phyloP scores from a whole-genome alignment of 768 basidiomycete species.

The Boletus rufocinnamomeus region DNA sequence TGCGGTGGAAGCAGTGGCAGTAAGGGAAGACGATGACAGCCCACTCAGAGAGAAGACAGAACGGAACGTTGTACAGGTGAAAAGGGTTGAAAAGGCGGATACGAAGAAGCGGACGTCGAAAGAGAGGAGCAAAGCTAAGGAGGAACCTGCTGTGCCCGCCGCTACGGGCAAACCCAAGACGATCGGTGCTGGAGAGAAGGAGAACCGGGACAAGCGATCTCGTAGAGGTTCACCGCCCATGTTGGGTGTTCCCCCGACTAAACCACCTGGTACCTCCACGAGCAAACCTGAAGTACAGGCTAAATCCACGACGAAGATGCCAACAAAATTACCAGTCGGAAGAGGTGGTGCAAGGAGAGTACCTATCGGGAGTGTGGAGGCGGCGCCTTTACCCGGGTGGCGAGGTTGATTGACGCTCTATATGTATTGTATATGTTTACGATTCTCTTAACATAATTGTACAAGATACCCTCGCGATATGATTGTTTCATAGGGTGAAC shows the following conservation, averaged over 20 bases:
- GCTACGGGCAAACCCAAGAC: conserved; percentile 32
- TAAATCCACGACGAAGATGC: conserved; percentile 15
- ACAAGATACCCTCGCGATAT: conserved; percentile 21
- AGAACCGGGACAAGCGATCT: conserved; percentile 39
- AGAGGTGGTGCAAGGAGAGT: conserved; percentile 64
- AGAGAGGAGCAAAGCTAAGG: conserved; percentile 44
- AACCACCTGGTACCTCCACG: conserved; percentile 7
- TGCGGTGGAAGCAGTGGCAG: conserved; percentile 8
- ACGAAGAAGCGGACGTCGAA: conserved; percentile 37
- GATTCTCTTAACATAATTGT: conserved; percentile 21
- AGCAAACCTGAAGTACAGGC: conserved; percentile 15
- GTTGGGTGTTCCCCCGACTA: conserved; percentile 23
- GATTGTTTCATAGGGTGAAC: background rate
- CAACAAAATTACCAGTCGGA: conserved; percentile 37
- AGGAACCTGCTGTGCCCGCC: conserved; percentile 17
- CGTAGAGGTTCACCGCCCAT: conserved; percentile 29
- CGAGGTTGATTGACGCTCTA: conserved; percentile 38
- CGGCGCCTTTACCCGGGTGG: conserved; percentile 53
- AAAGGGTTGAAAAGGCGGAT: conserved; percentile 14
- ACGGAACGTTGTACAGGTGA: conserved; percentile 29
- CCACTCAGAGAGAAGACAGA: conserved; percentile 52
- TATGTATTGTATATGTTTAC: conserved; percentile 19
- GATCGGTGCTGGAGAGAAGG: conserved; percentile 36
- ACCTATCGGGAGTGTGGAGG: conserved; percentile 65
- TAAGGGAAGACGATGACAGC: conserved; percentile 51